Base-by-base conservation (phyloP, 352 stramenopile genomes). In the Globisporangium ultimum region DNA sequence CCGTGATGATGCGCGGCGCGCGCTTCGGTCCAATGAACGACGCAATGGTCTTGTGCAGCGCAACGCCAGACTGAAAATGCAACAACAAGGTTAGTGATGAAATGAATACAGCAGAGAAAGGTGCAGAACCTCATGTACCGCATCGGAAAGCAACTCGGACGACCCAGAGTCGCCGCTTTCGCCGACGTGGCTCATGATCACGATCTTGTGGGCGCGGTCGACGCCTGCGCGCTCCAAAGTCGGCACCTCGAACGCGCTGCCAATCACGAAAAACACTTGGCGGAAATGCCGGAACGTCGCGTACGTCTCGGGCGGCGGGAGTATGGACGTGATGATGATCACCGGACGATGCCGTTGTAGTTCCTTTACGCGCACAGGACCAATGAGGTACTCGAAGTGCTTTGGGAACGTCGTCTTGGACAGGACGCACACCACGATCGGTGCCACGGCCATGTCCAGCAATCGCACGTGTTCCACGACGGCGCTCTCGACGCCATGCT, bases 1-100 rank as follows among this genome's bases (percentile, higher is more conserved):
- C 83, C 1, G 80, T 90, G 54, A 95, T 87, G 53, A 95, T 69
- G 9, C 79, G 66, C 8, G 83, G 80, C 15, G 81, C 80, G 18
- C 79, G 74, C 20, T 60, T 62, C 2, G 79, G 78, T 2, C 83
- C 83, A 21, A 95, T 70, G 12, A 88, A 72, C 21, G 78, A 81
- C 9, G 76, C 63, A 32, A 95, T 89, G 34, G 83, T 89, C 66
- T 89, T 93, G 71, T 95, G 84, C 32, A 92, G 72, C n/a, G 85
- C 83, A 36, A 95, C 74, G 28, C 78, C 87, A 47, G 86, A 80
- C 64, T 87, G n/a, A 63, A 21, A 11, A n/a, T 3, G 38, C 49
- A 24, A 28, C 22, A 56, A 10, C 60, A 20, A 52, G 57, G 9
- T 41, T 20, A 66, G 15, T 24, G 61, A 24, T 20, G 18, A 48